Percentiles rank a stretch among this genome's conserved stretches.
These are phyloP conservation scores for Arthrobotrys pseudoclavata DNA, from an alignment of 2,329 filamentous ascomycete species.

Conservation along the genomic window DNA sequence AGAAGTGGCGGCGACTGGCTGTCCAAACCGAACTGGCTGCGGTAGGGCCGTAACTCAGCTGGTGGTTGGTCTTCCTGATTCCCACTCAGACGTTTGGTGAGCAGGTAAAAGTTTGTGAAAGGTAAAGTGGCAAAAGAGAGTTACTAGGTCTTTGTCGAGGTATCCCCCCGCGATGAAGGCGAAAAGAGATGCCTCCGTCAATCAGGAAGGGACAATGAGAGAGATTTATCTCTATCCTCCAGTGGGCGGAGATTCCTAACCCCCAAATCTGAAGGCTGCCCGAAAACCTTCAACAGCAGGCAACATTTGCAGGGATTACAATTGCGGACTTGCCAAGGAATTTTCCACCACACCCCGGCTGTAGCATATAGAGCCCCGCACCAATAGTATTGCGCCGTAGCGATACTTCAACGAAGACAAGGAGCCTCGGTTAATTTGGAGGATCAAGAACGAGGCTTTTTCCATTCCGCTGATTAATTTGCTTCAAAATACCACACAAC, in stretches of 20 bases:
- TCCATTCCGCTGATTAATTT: neutral
- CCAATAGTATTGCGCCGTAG: constrained; percentile 1
- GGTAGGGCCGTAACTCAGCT: constrained; percentile 1
- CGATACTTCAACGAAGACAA: constrained; percentile 3
- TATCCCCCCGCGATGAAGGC: constrained; percentile 29
- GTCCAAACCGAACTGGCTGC: neutral
- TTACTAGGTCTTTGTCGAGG: neutral
- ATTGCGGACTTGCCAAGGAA: constrained; percentile 1
- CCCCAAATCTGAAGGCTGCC: constrained; percentile 16
- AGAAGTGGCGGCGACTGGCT: neutral
- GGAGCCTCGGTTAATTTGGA: neutral
- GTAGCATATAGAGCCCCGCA: neutral
- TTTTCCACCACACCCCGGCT: constrained; percentile 3
- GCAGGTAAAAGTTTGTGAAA: neutral
- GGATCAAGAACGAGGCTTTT: neutral
- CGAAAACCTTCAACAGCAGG: constrained; percentile 1
- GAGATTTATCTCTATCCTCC: constrained; percentile 41
- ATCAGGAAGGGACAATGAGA: constrained; percentile 19
- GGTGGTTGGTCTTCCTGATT: neutral
- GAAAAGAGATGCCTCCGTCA: constrained; percentile 27
- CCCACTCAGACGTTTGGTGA: constrained; percentile 8
- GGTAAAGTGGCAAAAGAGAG: neutral
- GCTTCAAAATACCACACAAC: constrained; percentile 21
- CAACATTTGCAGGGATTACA: constrained; percentile 30
- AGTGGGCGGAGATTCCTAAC: neutral